Conservation (phyloP, 345 rosid species). For the Psidium guajava region DNA sequence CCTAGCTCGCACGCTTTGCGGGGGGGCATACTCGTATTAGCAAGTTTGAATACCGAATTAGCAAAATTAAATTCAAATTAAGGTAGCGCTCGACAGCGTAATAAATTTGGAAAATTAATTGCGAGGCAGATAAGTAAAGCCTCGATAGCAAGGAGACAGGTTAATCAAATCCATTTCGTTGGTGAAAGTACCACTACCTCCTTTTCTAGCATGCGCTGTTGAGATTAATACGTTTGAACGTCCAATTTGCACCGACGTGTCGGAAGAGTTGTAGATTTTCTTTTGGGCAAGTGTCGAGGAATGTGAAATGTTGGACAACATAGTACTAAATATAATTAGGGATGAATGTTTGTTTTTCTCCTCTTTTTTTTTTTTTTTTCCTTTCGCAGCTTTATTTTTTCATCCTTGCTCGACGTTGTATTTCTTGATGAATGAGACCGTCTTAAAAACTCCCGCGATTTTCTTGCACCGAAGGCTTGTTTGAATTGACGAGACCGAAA, state of each 20-base stretch:
- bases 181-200: background rate
- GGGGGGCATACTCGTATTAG: background rate
- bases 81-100: background rate
- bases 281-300: background rate
- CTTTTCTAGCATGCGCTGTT: background rate
- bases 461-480: background rate
- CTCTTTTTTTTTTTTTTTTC: no score
- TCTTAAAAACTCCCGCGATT: background rate
- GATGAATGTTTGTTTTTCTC: no score
- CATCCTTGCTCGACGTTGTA: background rate
- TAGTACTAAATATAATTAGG: background rate
- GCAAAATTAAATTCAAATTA: background rate
- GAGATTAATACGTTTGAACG: background rate
- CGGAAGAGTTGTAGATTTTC: background rate
- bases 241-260: background rate
- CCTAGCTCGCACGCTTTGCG: background rate
- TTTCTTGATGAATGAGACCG: background rate
- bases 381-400: rapidly evolving
- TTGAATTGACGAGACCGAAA: background rate
- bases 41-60: background rate
- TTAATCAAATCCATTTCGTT: background rate
- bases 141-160: background rate
- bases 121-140: background rate
- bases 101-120: background rate
- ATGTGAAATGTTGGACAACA: background rate